Conservation (phyloP, 2,329 filamentous ascomycete species). For the Clarireedia sp. region DNA sequence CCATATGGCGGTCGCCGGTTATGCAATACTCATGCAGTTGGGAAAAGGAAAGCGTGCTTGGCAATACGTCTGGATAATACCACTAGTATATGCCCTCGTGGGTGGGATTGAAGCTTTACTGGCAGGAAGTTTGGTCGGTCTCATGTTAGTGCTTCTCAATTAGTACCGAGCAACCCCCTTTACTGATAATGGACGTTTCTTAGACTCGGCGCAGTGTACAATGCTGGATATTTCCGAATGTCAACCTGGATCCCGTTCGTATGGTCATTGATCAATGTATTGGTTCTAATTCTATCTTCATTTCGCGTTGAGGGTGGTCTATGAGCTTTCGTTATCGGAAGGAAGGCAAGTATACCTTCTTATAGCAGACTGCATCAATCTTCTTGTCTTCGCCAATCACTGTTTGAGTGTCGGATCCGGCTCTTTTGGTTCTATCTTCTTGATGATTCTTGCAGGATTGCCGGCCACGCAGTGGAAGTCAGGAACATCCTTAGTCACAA, state of each 20-base stretch:
- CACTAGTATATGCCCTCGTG: constrained; percentile 50
- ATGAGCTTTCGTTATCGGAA: constrained; percentile 29
- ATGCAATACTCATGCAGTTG: constrained; percentile 52
- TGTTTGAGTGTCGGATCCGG: constrained; percentile 18
- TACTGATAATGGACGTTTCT: neutral
- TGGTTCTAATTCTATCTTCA: constrained; percentile 60
- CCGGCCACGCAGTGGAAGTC: constrained; percentile 56
- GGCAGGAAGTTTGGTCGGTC: constrained; percentile 59
- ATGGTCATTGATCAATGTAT: constrained; percentile 59
- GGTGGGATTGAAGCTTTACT: constrained; percentile 56
- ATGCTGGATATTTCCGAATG: constrained; percentile 63
- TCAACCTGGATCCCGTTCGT: constrained; percentile 68
- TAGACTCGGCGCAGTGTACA: constrained; percentile 55
- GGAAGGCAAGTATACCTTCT: neutral
- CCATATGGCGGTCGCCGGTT: constrained; percentile 49
- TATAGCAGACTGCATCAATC: neutral
- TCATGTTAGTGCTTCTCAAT: constrained; percentile 44
- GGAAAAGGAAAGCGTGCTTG: constrained; percentile 29
- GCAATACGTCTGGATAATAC: constrained; percentile 46
- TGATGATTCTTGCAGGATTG: constrained; percentile 56
- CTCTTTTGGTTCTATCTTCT: constrained; percentile 31
- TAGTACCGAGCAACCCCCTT: neutral
- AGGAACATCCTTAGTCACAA: constrained; percentile 72
- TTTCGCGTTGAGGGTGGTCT: constrained; percentile 66
- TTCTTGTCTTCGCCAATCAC: neutral